phyloP scores from a whole-genome alignment of 148 eudicot genomes.

The Spergularia marina region DNA sequence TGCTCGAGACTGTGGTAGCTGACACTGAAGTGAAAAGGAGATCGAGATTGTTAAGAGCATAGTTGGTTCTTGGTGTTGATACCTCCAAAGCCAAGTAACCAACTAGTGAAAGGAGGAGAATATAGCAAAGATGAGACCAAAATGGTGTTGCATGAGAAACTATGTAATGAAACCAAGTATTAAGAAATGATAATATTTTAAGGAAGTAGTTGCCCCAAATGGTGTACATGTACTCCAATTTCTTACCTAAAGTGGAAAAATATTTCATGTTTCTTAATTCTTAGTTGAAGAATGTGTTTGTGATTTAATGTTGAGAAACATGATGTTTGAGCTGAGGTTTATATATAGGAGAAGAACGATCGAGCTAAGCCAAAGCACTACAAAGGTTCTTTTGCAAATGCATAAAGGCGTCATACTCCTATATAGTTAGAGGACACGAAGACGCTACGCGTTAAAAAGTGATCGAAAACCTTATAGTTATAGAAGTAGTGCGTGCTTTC shows the following conservation, averaged over 20 bases:
- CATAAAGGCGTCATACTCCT: no score
- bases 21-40: slow-evolving; percentile 53
- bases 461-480: no score
- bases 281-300: no score
- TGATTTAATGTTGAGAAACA: no score
- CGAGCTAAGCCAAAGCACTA: neutral
- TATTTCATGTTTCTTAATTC: slow-evolving; percentile 2
- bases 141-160: slow-evolving; percentile 25
- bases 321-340: neutral
- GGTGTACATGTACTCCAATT: neutral
- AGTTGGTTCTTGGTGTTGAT: slow-evolving; percentile 26
- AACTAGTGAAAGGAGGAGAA: slow-evolving; percentile 23
- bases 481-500: no score
- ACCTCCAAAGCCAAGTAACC: slow-evolving; percentile 36
- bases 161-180: slow-evolving; percentile 9
- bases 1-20: slow-evolving; percentile 52
- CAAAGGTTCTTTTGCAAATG: neutral
- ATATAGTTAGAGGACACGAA: no score
- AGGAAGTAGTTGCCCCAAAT: slow-evolving; percentile 1
- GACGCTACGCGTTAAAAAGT: no score
- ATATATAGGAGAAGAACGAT: neutral
- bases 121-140: slow-evolving; percentile 37
- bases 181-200: neutral
- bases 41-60: slow-evolving; percentile 16
- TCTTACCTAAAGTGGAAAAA: neutral